phyloP scores from a whole-genome alignment of 768 basidiomycete species.

The Suillus spraguei region DNA sequence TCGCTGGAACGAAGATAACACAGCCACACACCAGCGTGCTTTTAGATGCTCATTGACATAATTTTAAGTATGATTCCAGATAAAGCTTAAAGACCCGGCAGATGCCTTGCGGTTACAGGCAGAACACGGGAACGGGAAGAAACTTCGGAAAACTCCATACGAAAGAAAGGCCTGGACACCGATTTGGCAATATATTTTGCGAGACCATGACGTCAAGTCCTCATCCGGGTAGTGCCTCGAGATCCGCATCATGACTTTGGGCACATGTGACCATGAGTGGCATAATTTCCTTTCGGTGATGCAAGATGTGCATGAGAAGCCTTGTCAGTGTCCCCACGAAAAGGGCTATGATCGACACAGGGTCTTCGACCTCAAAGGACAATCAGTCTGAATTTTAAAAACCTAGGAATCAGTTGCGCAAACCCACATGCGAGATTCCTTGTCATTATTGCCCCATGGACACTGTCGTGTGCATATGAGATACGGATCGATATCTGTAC shows the following conservation, averaged over 20 bases:
- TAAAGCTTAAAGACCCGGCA: background rate
- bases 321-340: background rate
- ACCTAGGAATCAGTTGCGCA: background rate
- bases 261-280: background rate
- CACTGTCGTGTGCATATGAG: background rate
- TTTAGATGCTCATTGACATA: background rate
- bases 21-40: slow-evolving; percentile 24
- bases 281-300: background rate
- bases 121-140: background rate
- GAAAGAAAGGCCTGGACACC: background rate
- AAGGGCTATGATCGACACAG: too few species aligned
- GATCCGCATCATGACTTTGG: background rate
- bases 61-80: too few species aligned
- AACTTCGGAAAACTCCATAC: background rate
- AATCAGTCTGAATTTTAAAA: too few species aligned
- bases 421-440: background rate
- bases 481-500: background rate
- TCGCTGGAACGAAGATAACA: slow-evolving; percentile 23
- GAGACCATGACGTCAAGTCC: background rate
- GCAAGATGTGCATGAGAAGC: background rate
- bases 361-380: too few species aligned
- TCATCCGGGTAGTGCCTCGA: background rate
- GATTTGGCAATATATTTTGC: background rate
- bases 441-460: background rate
- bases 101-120: background rate